Evolutionary conservation across 75 land plant genomes (phyloP).

Genomic region (Gnetum montanum): DNA sequence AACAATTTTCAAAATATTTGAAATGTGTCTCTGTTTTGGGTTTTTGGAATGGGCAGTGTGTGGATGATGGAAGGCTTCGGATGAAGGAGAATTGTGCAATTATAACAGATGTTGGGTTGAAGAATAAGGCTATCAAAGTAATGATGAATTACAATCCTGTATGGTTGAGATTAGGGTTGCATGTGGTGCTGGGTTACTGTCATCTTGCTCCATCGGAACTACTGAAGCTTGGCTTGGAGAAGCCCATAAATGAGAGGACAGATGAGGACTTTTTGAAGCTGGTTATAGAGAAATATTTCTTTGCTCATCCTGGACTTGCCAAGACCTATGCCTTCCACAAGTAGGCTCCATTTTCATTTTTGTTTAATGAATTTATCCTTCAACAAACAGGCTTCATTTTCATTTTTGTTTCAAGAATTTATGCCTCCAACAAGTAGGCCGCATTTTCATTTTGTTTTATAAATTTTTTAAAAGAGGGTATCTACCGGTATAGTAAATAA

Average conservation of each 20-base stretch:
- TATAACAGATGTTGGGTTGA: constrained; percentile 63
- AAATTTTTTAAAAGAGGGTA: no score
- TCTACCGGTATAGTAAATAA: no score
- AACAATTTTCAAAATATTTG: no score
- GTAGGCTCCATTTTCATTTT: no score
- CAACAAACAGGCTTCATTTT: no score
- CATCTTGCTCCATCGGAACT: constrained; percentile 17
- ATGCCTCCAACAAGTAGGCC: no score
- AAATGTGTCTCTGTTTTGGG: no score
- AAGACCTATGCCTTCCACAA: no score
- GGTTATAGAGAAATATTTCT: constrained; percentile 63
- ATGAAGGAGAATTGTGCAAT: constrained; percentile 76
- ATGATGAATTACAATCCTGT: constrained; percentile 56
- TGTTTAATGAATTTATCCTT: no score
- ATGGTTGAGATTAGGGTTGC: constrained; percentile 76
- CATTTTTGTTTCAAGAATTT: no score
- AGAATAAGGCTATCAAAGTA: constrained; percentile 45
- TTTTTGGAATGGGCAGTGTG: constrained; percentile 57
- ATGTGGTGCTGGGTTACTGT: constrained; percentile 62
- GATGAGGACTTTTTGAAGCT: constrained; percentile 46
- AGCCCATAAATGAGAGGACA: constrained; percentile 13
- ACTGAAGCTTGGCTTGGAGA: neutral
- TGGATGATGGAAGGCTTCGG: constrained; percentile 79
- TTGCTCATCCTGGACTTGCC: constrained; percentile 63
- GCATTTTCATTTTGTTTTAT: no score